These are phyloP conservation scores for Diaporthe vexans DNA, from an alignment of 2,329 filamentous ascomycete genomes.

Conservation along the genomic window DNA sequence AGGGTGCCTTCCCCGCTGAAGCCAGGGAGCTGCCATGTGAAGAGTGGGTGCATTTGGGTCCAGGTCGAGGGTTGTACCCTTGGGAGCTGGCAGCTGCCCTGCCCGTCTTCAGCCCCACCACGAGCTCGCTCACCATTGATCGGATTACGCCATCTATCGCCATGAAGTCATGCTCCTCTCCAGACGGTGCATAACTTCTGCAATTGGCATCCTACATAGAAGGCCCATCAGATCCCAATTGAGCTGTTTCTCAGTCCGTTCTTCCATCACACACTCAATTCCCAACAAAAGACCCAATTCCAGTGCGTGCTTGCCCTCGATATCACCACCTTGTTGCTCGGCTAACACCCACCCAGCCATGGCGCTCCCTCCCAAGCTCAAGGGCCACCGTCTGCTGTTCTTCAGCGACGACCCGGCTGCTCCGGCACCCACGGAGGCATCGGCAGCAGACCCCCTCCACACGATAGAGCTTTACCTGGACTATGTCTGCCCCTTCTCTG, in stretches of 20 bases:
- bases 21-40: conserved; percentile 7
- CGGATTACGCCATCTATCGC: conserved; percentile 28
- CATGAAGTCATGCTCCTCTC: conserved; percentile 31
- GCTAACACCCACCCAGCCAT: conserved; percentile 57
- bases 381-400: conserved; percentile 76
- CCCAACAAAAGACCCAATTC: conserved; percentile 7
- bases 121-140: conserved; percentile 13
- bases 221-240: background rate
- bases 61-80: background rate
- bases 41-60: background rate
- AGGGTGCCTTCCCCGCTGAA: background rate
- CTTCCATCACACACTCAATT: background rate
- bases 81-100: background rate
- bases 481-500: conserved; percentile 87
- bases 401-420: conserved; percentile 51
- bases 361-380: conserved; percentile 84
- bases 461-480: conserved; percentile 82
- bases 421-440: conserved; percentile 52
- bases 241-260: background rate
- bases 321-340: background rate
- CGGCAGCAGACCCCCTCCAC: conserved; percentile 61
- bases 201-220: background rate
- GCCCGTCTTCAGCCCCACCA: conserved; percentile 15
- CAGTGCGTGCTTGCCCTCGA: conserved; percentile 16
- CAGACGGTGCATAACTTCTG: background rate